A percentile compares a stretch with the other conserved stretches of the same genome.
phyloP scores from a whole-genome alignment of 129 eudicot species.

The Sambucus nigra region DNA sequence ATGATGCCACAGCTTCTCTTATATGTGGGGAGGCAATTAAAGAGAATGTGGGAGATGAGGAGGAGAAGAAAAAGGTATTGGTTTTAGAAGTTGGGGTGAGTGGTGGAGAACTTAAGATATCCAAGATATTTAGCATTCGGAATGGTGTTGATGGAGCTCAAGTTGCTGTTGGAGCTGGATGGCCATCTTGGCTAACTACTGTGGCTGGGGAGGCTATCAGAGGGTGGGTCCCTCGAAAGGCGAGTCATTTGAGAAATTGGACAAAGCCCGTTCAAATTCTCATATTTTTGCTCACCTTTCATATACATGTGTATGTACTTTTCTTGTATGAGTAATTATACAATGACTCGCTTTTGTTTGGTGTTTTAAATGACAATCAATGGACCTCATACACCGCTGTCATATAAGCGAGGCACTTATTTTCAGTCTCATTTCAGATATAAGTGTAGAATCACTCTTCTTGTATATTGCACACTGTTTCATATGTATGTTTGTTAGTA shows the following conservation, averaged over 20 bases:
- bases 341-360: not conserved
- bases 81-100: conserved; percentile 29
- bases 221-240: conserved; percentile 75
- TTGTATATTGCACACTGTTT: too few species aligned
- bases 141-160: conserved; percentile 72
- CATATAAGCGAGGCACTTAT: too few species aligned
- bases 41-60: conserved; percentile 31
- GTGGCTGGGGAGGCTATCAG: conserved; percentile 93
- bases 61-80: conserved; percentile 21
- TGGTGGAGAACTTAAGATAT: conserved; percentile 30
- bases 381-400: too few species aligned
- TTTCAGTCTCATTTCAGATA: too few species aligned
- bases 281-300: too few species aligned
- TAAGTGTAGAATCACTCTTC: too few species aligned
- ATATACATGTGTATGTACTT: not conserved
- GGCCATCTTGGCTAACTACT: conserved; percentile 81
- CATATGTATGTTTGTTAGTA: too few species aligned
- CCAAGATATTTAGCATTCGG: conserved; percentile 31
- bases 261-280: conserved; percentile 38
- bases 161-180: conserved; percentile 68
- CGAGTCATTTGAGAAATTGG: conserved; percentile 84
- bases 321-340: not conserved
- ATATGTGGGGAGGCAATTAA: conserved; percentile 35
- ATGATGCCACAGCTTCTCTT: conserved; percentile 57
- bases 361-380: not conserved